Conservation (phyloP, 1,284 basidiomycete genomes). For the Ceratobasidium sp. region DNA sequence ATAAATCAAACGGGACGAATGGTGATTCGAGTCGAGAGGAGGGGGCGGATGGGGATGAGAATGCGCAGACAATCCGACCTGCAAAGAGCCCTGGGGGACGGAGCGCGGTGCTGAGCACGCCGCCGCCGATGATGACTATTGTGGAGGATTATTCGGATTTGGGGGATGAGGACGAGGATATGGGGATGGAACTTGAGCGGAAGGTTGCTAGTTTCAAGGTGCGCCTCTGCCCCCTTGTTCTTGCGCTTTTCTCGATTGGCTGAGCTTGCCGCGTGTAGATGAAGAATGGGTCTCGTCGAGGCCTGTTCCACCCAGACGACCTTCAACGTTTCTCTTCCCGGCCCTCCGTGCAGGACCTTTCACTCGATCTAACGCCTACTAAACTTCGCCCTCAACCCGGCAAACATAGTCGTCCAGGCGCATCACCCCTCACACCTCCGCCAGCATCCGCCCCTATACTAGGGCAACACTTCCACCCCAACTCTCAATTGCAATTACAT, state of each 20-base stretch:
- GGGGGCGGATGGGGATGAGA: constrained; percentile 72
- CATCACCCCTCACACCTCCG: constrained; percentile 42
- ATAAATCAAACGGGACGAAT: constrained; percentile 59
- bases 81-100: constrained; percentile 65
- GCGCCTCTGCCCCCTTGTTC: not conserved
- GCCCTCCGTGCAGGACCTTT: constrained; percentile 22
- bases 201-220: constrained; percentile 88
- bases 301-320: constrained; percentile 88
- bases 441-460: constrained; percentile 37
- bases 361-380: constrained; percentile 43
- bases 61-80: constrained; percentile 79
- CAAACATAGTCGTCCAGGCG: not conserved
- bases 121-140: constrained; percentile 69
- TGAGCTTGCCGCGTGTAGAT: constrained; percentile 54
- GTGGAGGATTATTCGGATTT: constrained; percentile 93
- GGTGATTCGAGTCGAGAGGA: constrained; percentile 51
- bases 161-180: constrained; percentile 77
- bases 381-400: constrained; percentile 35
- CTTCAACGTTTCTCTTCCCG: constrained; percentile 55
- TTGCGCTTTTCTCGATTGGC: not conserved
- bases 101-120: constrained; percentile 68
- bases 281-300: constrained; percentile 74
- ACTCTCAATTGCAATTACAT: constrained; percentile 36
- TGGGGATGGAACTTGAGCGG: constrained; percentile 66
- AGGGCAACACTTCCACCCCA: not conserved